Percentiles rank a stretch among this genome's conserved stretches.
phyloP scores from a whole-genome alignment of 768 basidiomycete genomes.

The Hericium erinaceus region DNA sequence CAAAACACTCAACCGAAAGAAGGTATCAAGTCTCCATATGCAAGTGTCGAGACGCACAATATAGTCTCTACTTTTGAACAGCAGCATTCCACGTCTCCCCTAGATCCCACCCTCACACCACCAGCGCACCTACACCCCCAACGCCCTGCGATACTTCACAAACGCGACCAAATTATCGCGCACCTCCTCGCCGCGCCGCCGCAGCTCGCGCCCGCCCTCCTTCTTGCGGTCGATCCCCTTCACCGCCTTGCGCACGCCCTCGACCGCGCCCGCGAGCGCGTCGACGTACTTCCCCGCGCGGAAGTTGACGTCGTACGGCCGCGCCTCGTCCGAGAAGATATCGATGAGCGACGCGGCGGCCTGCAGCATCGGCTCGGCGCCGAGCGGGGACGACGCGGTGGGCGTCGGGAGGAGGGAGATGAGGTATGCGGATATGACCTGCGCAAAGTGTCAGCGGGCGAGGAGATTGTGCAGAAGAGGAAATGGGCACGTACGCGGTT shows the following conservation, averaged over 20 bases:
- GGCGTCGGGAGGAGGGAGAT: conserved; percentile 50
- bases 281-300: conserved; percentile 48
- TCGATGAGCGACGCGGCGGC: conserved; percentile 79
- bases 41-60: neutral
- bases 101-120: neutral
- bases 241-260: conserved; percentile 52
- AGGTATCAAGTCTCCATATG: too few relatives aligned
- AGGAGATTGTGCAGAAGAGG: neutral
- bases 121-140: conserved; percentile 29
- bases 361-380: conserved; percentile 68
- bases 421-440: conserved; percentile 60
- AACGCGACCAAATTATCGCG: conserved; percentile 71
- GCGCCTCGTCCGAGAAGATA: conserved; percentile 83
- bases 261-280: conserved; percentile 47
- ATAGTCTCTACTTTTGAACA: neutral
- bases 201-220: conserved; percentile 56
- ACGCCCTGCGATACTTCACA: conserved; percentile 56
- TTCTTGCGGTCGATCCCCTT: conserved; percentile 58
- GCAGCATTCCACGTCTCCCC: neutral
- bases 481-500: conserved; percentile 41
- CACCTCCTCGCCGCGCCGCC: conserved; percentile 64
- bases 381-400: conserved; percentile 30
- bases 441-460: neutral
- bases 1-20: too few relatives aligned
- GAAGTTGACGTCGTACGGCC: conserved; percentile 78